Conservation (phyloP, 2,329 filamentous ascomycete species). For the Colletotrichum viniferum region DNA sequence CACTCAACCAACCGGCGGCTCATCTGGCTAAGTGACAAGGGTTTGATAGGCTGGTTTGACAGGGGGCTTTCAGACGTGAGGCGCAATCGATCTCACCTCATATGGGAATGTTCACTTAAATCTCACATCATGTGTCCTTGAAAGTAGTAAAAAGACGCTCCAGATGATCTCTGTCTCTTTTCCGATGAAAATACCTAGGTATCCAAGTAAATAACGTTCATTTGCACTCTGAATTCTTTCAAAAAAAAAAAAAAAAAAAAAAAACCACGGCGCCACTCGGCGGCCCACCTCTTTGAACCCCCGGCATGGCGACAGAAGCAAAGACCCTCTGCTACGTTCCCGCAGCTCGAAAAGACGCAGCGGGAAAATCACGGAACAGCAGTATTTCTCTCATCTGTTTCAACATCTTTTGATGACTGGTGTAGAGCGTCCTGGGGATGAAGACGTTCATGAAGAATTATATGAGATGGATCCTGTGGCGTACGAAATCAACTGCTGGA, state of each 20-base stretch:
- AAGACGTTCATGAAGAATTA: not conserved
- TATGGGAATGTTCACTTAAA: not conserved
- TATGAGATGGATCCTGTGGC: not conserved
- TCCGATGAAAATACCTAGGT: fast-evolving
- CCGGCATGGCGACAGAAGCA: not conserved
- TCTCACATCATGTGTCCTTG: not conserved
- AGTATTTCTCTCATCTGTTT: not conserved
- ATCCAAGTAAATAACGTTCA: not conserved
- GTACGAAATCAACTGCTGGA: not conserved
- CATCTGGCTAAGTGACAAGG: not conserved
- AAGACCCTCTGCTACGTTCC: not conserved
- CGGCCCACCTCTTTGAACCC: not conserved
- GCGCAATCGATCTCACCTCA: not conserved
- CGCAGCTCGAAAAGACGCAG: not conserved
- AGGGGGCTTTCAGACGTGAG: not conserved
- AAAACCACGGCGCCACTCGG: not conserved
- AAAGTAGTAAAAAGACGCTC: not conserved
- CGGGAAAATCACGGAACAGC: not conserved
- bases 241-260: not conserved
- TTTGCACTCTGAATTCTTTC: not conserved
- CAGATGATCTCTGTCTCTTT: not conserved
- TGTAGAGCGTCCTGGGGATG: not conserved
- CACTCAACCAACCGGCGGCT: not conserved
- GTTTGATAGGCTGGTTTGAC: not conserved
- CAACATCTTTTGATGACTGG: not conserved